A percentile compares a stretch with the other conserved stretches of the same genome.
These are phyloP conservation scores for Trametes sanguinea DNA, from an alignment of 768 basidiomycete species.

Conservation along the genomic window DNA sequence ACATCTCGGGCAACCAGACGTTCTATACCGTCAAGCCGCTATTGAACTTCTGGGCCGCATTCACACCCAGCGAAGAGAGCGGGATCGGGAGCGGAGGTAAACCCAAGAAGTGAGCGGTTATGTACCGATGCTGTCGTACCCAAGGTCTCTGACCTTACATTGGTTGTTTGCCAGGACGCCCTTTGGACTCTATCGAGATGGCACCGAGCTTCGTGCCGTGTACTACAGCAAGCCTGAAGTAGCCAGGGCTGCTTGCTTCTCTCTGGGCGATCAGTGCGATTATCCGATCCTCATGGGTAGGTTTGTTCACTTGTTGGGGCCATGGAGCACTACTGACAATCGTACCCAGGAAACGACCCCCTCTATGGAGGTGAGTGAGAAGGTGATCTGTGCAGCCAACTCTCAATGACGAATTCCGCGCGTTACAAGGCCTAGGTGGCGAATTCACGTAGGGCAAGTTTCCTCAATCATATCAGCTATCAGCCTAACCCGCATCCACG, in stretches of 20 bases:
- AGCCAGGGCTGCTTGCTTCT: conserved; percentile 67
- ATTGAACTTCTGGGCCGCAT: conserved; percentile 82
- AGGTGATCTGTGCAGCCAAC: not conserved
- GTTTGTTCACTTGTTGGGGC: not conserved
- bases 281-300: conserved; percentile 75
- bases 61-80: conserved; percentile 76
- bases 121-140: not conserved
- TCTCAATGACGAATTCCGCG: not conserved
- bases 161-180: conserved; percentile 50
- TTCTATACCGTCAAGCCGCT: conserved; percentile 75
- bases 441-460: conserved; percentile 63
- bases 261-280: conserved; percentile 65
- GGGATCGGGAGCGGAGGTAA: conserved; percentile 69
- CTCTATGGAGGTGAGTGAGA: conserved; percentile 63
- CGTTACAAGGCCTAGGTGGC: conserved; percentile 63
- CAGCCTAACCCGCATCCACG: not conserved
- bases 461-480: not conserved
- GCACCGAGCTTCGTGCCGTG: conserved; percentile 73
- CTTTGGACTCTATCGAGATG: conserved; percentile 76
- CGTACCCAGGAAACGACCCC: conserved; percentile 66
- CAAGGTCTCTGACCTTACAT: not conserved
- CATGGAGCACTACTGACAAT: not conserved
- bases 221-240: conserved; percentile 70
- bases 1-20: conserved; percentile 72
- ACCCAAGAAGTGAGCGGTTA: conserved; percentile 60